Conservation (phyloP, 1,284 basidiomycete genomes). For the Lentinus polychrous region DNA sequence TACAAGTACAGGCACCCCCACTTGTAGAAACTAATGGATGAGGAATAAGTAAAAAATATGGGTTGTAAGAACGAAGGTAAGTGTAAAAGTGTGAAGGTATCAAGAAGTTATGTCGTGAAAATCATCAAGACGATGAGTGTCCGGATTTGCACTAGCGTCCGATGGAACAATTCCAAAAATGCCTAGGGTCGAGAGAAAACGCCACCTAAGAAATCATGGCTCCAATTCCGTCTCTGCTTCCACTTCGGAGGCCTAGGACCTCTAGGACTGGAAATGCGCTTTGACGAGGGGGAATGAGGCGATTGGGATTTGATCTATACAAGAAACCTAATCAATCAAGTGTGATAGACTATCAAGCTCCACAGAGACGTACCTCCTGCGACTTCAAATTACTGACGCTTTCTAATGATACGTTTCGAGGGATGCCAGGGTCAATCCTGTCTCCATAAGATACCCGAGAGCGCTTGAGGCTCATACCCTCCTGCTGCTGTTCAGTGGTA, state of each 20-base stretch:
- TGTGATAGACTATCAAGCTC: background rate
- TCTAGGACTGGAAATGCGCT: background rate
- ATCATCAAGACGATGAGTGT: too few species aligned
- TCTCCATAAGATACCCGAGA: background rate
- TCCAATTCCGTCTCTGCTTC: constrained; percentile 5
- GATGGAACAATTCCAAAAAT: background rate
- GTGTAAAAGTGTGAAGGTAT: too few species aligned
- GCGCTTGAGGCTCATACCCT: background rate
- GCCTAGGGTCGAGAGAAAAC: background rate
- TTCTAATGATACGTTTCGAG: background rate
- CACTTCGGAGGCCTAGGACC: constrained; percentile 1
- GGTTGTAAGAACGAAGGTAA: background rate
- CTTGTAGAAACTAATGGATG: too few species aligned
- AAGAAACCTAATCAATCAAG: background rate
- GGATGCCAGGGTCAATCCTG: background rate
- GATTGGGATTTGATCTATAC: background rate
- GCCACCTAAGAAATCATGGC: constrained; percentile 4
- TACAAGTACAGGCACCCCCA: too few species aligned
- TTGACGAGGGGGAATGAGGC: background rate
- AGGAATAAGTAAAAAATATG: background rate
- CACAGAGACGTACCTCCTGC: background rate
- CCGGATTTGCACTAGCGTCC: background rate
- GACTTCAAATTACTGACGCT: too few species aligned
- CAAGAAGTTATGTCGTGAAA: too few species aligned
- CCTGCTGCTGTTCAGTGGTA: background rate